Evolutionary conservation across 2,329 filamentous ascomycete genomes (phyloP).

Genomic region (Fusarium sp.): DNA sequence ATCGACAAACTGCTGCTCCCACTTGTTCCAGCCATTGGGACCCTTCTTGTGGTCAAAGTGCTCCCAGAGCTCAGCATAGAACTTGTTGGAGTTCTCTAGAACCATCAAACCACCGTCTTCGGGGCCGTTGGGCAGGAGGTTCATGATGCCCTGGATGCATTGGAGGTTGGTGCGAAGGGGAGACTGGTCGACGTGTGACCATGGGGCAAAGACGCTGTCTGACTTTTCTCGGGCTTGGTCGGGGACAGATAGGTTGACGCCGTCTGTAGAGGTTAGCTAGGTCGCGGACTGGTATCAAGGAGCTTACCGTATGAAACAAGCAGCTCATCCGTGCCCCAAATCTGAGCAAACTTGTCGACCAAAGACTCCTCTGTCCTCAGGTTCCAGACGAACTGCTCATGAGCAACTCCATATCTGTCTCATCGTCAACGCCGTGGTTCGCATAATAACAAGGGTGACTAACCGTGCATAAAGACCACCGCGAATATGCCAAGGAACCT

Average conservation of each 20-base stretch:
- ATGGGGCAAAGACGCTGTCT: neutral
- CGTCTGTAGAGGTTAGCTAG: neutral
- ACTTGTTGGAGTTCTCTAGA: neutral
- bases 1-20: neutral
- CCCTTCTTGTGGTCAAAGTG: neutral
- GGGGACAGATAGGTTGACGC: neutral
- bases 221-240: neutral
- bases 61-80: neutral
- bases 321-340: neutral
- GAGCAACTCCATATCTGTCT: neutral
- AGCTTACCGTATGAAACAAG: neutral
- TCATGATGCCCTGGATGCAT: neutral
- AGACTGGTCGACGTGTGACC: neutral
- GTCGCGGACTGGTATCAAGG: neutral
- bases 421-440: no score
- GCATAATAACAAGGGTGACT: no score
- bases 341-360: neutral
- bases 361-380: neutral
- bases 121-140: neutral
- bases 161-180: neutral
- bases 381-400: neutral
- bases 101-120: neutral
- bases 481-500: neutral
- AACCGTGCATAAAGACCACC: neutral
- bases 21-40: neutral